Evolutionary conservation across 2,329 filamentous ascomycete genomes (phyloP).

Genomic region (Stagonosporopsis cucurbitacearum): DNA sequence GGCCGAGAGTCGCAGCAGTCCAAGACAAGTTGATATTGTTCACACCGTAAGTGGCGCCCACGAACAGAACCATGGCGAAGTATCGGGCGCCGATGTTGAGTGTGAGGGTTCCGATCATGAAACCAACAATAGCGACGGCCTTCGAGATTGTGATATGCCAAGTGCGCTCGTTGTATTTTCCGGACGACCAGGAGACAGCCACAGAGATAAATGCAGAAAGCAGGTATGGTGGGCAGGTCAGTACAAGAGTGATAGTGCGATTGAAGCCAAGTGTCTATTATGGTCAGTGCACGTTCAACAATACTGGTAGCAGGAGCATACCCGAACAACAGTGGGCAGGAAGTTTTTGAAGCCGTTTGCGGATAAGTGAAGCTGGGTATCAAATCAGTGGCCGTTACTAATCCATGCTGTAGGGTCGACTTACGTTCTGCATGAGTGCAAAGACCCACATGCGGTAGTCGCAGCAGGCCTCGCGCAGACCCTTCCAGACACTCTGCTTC

Average conservation of each 20-base stretch:
- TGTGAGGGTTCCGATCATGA: constrained; percentile 36
- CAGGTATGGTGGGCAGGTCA: constrained; percentile 42
- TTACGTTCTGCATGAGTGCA: constrained; percentile 22
- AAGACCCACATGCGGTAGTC: constrained; percentile 29
- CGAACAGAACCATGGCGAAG: constrained; percentile 41
- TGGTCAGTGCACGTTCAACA: not conserved
- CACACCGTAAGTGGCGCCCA: constrained; percentile 40
- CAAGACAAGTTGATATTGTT: constrained; percentile 49
- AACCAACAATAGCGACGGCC: constrained; percentile 36
- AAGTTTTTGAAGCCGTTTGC: constrained; percentile 19
- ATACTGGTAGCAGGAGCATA: not conserved
- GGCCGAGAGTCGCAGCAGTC: constrained; percentile 47
- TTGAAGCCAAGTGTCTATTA: constrained; percentile 34
- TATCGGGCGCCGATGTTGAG: constrained; percentile 40
- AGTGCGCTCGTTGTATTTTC: constrained; percentile 37
- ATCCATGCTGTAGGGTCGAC: not conserved
- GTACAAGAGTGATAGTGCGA: constrained; percentile 37
- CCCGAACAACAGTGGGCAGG: constrained; percentile 14
- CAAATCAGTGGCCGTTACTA: not conserved
- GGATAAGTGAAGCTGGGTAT: constrained; percentile 1
- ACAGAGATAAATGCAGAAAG: constrained; percentile 37
- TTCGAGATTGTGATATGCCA: constrained; percentile 42
- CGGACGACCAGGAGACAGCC: constrained; percentile 33
- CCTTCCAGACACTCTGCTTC: constrained; percentile 19
- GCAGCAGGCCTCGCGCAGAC: constrained; percentile 21